Base-by-base conservation (phyloP, 192 early-diverging fungal genomes). In the Backusella sp. region DNA sequence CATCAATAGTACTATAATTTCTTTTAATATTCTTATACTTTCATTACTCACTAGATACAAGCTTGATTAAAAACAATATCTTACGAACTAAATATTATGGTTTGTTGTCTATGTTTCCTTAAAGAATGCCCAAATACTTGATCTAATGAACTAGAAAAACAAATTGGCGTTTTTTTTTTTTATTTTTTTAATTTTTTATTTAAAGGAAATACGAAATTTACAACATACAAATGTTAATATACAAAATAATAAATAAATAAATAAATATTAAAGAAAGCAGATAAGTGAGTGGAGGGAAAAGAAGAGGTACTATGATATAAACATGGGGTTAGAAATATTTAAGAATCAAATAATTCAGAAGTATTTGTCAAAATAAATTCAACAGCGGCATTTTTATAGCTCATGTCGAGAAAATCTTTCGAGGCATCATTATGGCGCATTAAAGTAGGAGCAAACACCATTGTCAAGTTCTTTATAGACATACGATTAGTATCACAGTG, bases 391-490 rank as follows among this genome's bases (percentile, higher is more conserved):
- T 92, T 95, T 76, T 91, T 94, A 62, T 83, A 85, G 12, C 85
- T 85, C 92, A 93, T 95, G 66, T 95, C 92, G 30, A 89, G 70
- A 70, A 95, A 86, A 73, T 93, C 92, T 23, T 79, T 78, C 19
- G 83, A 83, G 28, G 88, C 73, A 67, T 92, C 85, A 32, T 79
- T 84, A 78, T 88, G 88, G 26, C 89, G 88, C 85, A 95, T 81
- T 23, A 99, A 77, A 5, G 93, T 96, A 14, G 95, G 95, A 4
- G 92, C 96, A 91, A 99, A 97, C 42, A 99, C 95, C 36, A 97
- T 94, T 9, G 95, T 89, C 72, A 99, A 78, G 72, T 98, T 99
- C 78, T 96, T 94, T 46, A 94, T 83, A 1, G 89, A 91, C 97
- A 99, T 99, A 68, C 94, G 88, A 81, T 99, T 99, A 36, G 88